Evolutionary conservation across 495 filamentous ascomycete species (phyloP).

Genomic region (Pseudevernia furfuracea): DNA sequence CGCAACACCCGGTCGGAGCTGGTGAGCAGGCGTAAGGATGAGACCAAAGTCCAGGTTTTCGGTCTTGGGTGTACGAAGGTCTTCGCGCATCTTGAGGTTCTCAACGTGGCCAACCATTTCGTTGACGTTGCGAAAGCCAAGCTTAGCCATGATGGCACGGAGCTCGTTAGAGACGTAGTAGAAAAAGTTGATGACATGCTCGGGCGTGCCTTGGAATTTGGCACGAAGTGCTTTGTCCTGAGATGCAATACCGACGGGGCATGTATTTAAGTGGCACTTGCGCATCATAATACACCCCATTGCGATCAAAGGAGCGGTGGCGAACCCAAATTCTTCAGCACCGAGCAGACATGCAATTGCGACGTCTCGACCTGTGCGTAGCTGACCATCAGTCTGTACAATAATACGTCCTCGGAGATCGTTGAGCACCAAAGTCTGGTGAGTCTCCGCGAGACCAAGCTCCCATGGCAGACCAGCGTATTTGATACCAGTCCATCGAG

Average conservation of each 20-base stretch:
- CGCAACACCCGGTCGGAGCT: conserved; percentile 89
- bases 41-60: conserved; percentile 90
- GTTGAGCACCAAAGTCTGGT: conserved; percentile 97
- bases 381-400: conserved; percentile 95
- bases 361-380: conserved; percentile 89
- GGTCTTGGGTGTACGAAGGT: conserved; percentile 82
- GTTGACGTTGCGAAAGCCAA: conserved; percentile 92
- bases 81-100: conserved; percentile 77
- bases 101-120: conserved; percentile 98
- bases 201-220: conserved; percentile 90
- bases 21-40: conserved; percentile 93
- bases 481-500: conserved; percentile 99
- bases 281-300: conserved; percentile 98
- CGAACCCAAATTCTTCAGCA: conserved; percentile 97
- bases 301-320: conserved; percentile 93
- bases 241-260: conserved; percentile 94
- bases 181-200: conserved; percentile 99
- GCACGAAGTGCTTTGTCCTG: conserved; percentile 91
- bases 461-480: conserved; percentile 99
- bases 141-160: conserved; percentile 94
- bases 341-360: conserved; percentile 94
- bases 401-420: conserved; percentile 94
- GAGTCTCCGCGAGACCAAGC: conserved; percentile 93
- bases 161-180: conserved; percentile 98
- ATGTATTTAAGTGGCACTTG: conserved; percentile 69